Percentiles rank a stretch among this genome's conserved stretches.
phyloP scores from a whole-genome alignment of 2,329 filamentous ascomycete genomes.

The Cucurbitaria berberidis region DNA sequence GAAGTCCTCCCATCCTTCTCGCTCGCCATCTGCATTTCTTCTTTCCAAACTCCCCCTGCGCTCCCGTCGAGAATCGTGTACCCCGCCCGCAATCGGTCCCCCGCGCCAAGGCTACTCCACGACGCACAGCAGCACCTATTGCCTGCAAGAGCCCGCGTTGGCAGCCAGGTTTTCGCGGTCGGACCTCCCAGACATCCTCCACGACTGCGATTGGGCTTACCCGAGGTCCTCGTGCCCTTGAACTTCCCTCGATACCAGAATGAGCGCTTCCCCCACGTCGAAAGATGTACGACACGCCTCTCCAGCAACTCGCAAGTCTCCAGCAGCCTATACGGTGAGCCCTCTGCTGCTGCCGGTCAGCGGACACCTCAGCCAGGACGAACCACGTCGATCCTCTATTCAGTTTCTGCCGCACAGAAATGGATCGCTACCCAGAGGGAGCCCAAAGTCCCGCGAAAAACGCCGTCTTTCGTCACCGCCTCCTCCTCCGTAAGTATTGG shows the following conservation, averaged over 20 bases:
- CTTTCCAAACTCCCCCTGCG: not conserved
- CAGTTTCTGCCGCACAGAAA: slow-evolving; percentile 47
- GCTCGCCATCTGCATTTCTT: not conserved
- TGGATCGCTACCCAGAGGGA: slow-evolving; percentile 38
- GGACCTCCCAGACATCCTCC: slow-evolving; percentile 18
- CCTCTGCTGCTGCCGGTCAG: slow-evolving; percentile 32
- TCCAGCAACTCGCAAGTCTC: slow-evolving; percentile 29
- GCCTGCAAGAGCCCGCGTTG: slow-evolving; percentile 35
- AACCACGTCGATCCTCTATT: slow-evolving; percentile 45
- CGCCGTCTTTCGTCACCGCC: slow-evolving; percentile 50
- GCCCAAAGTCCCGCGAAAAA: slow-evolving; percentile 40
- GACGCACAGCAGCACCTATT: slow-evolving; percentile 32
- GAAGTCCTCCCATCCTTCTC: slow-evolving; percentile 1
- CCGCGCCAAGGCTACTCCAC: slow-evolving; percentile 37
- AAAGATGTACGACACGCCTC: slow-evolving; percentile 35
- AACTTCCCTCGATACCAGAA: slow-evolving; percentile 26
- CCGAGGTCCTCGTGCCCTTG: slow-evolving; percentile 26
- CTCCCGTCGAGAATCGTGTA: not conserved
- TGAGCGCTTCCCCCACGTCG: slow-evolving; percentile 46
- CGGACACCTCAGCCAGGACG: slow-evolving; percentile 30
- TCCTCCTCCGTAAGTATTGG: slow-evolving; percentile 49
- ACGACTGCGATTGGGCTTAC: slow-evolving; percentile 28
- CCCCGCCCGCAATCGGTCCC: slow-evolving; percentile 27
- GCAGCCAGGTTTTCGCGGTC: slow-evolving; percentile 27
- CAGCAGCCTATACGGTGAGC: slow-evolving; percentile 26